Evolutionary conservation across 495 filamentous ascomycete genomes (phyloP).

Genomic region (Penicillium maclennaniae): DNA sequence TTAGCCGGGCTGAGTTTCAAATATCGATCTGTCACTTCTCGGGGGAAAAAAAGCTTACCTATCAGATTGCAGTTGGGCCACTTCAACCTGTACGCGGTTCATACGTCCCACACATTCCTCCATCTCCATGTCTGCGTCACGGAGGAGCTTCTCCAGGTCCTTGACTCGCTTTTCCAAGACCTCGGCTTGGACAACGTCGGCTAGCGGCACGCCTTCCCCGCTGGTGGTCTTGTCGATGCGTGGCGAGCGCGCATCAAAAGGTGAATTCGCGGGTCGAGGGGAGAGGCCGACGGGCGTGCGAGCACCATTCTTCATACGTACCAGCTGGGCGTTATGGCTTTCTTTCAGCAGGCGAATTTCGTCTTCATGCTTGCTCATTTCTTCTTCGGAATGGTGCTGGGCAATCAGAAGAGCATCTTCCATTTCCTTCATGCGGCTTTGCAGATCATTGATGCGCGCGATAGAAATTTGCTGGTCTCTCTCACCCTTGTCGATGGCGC

Average conservation of each 20-base stretch:
- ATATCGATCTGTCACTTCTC: slow-evolving; percentile 16
- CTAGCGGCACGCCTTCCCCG: slow-evolving; percentile 51
- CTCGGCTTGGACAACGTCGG: slow-evolving; percentile 67
- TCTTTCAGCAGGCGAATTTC: slow-evolving; percentile 73
- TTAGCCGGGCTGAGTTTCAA: slow-evolving; percentile 6
- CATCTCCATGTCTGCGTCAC: slow-evolving; percentile 88
- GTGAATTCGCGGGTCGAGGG: slow-evolving; percentile 56
- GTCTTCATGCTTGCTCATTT: slow-evolving; percentile 77
- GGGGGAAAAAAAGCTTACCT: slow-evolving; percentile 48
- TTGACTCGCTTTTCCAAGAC: slow-evolving; percentile 66
- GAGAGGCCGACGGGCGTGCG: slow-evolving; percentile 42
- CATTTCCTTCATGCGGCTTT: slow-evolving; percentile 68
- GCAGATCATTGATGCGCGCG: slow-evolving; percentile 75
- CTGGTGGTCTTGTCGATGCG: slow-evolving; percentile 56
- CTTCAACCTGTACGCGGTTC: slow-evolving; percentile 92
- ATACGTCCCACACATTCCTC: slow-evolving; percentile 86
- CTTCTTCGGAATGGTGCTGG: slow-evolving; percentile 83
- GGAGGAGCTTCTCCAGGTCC: slow-evolving; percentile 78
- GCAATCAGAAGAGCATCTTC: slow-evolving; percentile 82
- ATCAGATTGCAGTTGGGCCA: slow-evolving; percentile 85
- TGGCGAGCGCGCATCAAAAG: slow-evolving; percentile 56
- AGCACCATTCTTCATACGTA: slow-evolving; percentile 61
- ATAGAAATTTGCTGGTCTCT: slow-evolving; percentile 75
- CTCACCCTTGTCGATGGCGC: slow-evolving; percentile 83
- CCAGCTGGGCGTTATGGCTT: slow-evolving; percentile 71